Conservation (phyloP, 257 asterid species). For the Solanum boliviense region DNA sequence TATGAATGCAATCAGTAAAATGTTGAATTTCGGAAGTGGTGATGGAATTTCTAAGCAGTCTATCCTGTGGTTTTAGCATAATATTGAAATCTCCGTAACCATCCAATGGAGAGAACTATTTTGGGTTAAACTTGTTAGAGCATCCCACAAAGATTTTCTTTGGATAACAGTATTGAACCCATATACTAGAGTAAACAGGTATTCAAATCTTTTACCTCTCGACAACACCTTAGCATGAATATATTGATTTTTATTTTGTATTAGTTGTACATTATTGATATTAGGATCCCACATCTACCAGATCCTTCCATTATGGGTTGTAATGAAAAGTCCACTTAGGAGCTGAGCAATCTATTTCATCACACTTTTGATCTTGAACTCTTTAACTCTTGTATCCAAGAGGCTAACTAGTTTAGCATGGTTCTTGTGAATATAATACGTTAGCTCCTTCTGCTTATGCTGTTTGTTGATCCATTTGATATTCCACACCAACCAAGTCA, state of each 20-base stretch:
- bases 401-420: not conserved
- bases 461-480: not conserved
- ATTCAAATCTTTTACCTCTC: not conserved
- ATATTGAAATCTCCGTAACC: too few relatives aligned
- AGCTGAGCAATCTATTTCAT: not conserved
- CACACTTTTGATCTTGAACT: not conserved
- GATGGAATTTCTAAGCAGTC: too few relatives aligned
- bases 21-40: too few relatives aligned
- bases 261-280: not conserved
- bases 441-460: not conserved
- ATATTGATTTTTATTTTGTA: not conserved
- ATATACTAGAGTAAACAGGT: not conserved
- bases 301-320: not conserved
- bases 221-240: not conserved
- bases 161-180: not conserved
- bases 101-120: too few relatives aligned
- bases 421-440: not conserved
- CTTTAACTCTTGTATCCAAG: not conserved
- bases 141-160: not conserved
- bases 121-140: too few relatives aligned
- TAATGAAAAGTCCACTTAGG: not conserved
- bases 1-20: too few relatives aligned
- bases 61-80: too few relatives aligned
- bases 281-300: not conserved
- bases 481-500: not conserved